These are phyloP conservation scores for Diplodia corticola DNA, from an alignment of 2,329 filamentous ascomycete species.

Conservation along the genomic window DNA sequence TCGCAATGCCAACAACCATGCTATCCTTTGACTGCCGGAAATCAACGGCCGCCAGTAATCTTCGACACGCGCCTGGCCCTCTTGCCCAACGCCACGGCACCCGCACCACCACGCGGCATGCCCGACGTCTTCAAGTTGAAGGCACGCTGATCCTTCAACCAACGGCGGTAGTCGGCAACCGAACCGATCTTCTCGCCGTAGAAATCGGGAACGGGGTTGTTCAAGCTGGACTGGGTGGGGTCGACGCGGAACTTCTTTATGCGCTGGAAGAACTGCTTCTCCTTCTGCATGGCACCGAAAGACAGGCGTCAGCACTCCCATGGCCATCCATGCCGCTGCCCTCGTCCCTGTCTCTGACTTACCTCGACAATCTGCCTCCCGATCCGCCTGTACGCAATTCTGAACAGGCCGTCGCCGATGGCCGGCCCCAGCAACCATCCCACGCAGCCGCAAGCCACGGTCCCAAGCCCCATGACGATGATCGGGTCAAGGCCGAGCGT, in stretches of 20 bases:
- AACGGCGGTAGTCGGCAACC: conserved; percentile 85
- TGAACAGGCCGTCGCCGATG: conserved; percentile 61
- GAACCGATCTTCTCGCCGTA: conserved; percentile 98
- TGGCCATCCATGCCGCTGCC: background rate
- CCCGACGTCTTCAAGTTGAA: conserved; percentile 77
- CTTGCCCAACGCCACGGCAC: conserved; percentile 19
- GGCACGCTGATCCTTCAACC: conserved; percentile 95
- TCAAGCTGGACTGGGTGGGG: conserved; percentile 80
- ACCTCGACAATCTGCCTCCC: conserved; percentile 71
- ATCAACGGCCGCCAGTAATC: background rate
- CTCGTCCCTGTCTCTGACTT: conserved; percentile 38
- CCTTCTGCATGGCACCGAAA: conserved; percentile 61
- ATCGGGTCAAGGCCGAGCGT: conserved; percentile 86
- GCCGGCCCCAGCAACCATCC: conserved; percentile 22
- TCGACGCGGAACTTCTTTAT: conserved; percentile 93
- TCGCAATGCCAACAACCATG: background rate
- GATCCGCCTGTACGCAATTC: conserved; percentile 69
- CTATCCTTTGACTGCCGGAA: background rate
- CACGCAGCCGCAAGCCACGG: conserved; percentile 58
- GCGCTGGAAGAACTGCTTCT: conserved; percentile 87
- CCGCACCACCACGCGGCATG: conserved; percentile 58
- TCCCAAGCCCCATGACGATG: conserved; percentile 78
- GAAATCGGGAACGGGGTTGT: conserved; percentile 95
- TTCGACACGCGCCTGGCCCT: background rate
- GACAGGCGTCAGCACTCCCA: background rate